Evolutionary conservation across 2,329 filamentous ascomycete genomes (phyloP), one percentile per base, ranked within the genome.

Genomic region (Ophiocordyceps camponoti-rufipedis): DNA sequence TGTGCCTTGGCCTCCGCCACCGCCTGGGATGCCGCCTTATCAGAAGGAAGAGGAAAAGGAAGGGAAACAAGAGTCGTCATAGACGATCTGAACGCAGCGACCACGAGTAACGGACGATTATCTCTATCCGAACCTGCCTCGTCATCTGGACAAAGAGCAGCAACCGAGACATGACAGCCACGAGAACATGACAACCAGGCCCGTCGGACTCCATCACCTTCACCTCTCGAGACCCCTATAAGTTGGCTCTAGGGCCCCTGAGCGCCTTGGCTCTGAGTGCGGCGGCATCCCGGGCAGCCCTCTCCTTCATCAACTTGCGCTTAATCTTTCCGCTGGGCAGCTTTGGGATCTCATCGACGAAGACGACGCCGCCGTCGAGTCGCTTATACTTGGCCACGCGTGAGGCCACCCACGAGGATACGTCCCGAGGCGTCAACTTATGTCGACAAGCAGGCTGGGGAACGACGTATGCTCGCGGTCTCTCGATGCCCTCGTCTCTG

Each of bases 341-440:
- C 60, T 82, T 82, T 2, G 82, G 81, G 28, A 87, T 75, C 1
- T 62, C 64, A 19, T 81, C 72, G 1, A 82, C 63, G 54, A 85
- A 82, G 4, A 67, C 58, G 7, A 87, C 72, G 1, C 82, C 82
- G 0, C 82, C 82, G 7, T 75, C 76, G 48, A 86, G 64, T 52
- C 74, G 70, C 60, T 88, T 87, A 53, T 78, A 70, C 43, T 61
- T 65, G 0, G 77, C 69, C 1, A 61, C 58, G 12, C 51, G 54
- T 11, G 41, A 43, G 32, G 50, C 46, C 8, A 61, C 57, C 43
- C 54, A 58, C 1, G 53, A 44, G 8, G 46, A 46, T 5, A 63
- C 43, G 0, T 57, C 57, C 7, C 51, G 48, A 18, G 52, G 56
- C 0, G 56, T 53, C 1, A 58, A 14, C 13, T 52, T 54, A 4